Conservation (phyloP, 441 rosid genomes). For the Erysimum cheiri region DNA sequence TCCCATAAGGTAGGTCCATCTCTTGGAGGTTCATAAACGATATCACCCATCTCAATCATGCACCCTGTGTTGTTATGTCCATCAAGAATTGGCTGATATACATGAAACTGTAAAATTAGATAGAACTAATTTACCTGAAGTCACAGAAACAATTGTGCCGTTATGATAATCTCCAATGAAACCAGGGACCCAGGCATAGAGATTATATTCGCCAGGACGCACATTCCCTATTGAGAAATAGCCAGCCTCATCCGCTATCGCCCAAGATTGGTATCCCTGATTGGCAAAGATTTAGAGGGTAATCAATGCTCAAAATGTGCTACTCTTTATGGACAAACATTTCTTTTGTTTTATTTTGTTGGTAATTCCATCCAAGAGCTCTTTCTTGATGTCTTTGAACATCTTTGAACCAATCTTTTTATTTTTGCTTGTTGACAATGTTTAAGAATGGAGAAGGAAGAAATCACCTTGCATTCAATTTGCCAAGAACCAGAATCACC, state of each 20-base stretch:
- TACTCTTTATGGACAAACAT: background rate
- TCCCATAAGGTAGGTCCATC: conserved; percentile 83
- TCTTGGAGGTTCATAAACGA: conserved; percentile 73
- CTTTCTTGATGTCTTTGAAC: conserved; percentile 6
- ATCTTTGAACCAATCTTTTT: background rate
- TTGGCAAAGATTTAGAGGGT: background rate
- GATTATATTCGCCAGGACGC: conserved; percentile 62
- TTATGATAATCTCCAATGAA: conserved; percentile 68
- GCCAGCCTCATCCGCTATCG: conserved; percentile 56
- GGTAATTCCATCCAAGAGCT: background rate
- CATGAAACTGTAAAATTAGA: background rate
- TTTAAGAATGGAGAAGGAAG: conserved; percentile 14
- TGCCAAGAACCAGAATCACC: conserved; percentile 81
- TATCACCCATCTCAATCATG: conserved; percentile 59
- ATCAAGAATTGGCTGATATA: conserved; percentile 27
- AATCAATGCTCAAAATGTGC: background rate
- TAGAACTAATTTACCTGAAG: conserved; percentile 44
- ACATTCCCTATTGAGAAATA: conserved; percentile 54
- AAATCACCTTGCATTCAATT: conserved; percentile 58
- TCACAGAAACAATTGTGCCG: conserved; percentile 45
- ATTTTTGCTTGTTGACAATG: background rate
- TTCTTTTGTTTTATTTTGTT: background rate
- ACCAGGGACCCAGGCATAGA: conserved; percentile 70
- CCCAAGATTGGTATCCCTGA: conserved; percentile 81
- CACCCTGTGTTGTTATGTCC: conserved; percentile 46